A percentile compares a stretch with the other conserved stretches of the same genome.
These are phyloP conservation scores for Hypoxylon crocopeplum DNA, from an alignment of 495 filamentous ascomycete species.

Conservation along the genomic window DNA sequence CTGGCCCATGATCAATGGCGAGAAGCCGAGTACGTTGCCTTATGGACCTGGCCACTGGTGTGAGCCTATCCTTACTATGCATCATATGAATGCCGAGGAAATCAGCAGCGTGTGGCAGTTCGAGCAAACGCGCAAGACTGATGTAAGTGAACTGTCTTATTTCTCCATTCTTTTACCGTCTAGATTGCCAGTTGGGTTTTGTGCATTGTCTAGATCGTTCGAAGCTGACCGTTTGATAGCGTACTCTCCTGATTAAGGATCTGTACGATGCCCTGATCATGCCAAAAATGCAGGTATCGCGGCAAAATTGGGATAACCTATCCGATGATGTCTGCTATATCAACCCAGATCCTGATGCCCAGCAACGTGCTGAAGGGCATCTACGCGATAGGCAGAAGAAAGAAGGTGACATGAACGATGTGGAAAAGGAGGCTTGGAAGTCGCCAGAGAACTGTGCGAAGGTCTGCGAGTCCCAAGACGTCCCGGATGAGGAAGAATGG, in stretches of 20 bases:
- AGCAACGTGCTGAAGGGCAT: conserved; percentile 24
- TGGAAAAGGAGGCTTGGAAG: conserved; percentile 46
- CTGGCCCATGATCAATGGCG: conserved; percentile 61
- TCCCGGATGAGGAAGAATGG: conserved; percentile 38
- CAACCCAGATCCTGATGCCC: conserved; percentile 40
- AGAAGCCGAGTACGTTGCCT: conserved; percentile 49
- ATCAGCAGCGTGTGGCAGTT: conserved; percentile 46
- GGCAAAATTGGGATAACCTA: conserved; percentile 54
- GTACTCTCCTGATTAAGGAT: conserved; percentile 48
- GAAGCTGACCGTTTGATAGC: conserved; percentile 22
- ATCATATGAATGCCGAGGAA: conserved; percentile 54
- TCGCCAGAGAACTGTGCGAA: conserved; percentile 49
- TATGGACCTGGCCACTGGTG: conserved; percentile 61
- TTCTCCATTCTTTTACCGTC: conserved; percentile 7
- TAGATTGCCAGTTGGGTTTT: conserved; percentile 38
- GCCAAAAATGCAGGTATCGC: conserved; percentile 40
- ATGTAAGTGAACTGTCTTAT: conserved; percentile 37
- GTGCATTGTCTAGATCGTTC: conserved; percentile 17
- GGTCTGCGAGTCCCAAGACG: conserved; percentile 48
- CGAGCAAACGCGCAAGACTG: conserved; percentile 47
- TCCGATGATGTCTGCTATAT: conserved; percentile 50
- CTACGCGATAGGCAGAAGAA: conserved; percentile 39
- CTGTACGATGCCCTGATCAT: conserved; percentile 49
- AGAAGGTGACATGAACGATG: conserved; percentile 43
- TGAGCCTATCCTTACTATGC: conserved; percentile 61